phyloP scores from a whole-genome alignment of 306 rosid species.

The Glycine latifolia region DNA sequence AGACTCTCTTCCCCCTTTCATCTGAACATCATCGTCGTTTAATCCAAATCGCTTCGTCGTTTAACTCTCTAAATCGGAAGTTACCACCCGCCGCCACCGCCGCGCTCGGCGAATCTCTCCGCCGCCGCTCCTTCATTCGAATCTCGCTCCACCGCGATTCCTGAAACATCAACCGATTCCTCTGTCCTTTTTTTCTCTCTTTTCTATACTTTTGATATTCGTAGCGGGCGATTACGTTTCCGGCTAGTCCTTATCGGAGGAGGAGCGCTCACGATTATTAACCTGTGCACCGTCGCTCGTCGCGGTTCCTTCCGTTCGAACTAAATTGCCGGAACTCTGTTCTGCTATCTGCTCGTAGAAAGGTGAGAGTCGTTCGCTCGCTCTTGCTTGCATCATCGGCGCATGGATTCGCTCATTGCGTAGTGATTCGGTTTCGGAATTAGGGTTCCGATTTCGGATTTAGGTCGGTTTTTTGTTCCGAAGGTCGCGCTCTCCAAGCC shows the following conservation, averaged over 20 bases:
- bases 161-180: conserved; percentile 31
- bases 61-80: conserved; percentile 58
- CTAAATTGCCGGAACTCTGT: conserved; percentile 47
- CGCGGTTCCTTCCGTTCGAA: conserved; percentile 40
- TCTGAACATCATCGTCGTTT: conserved; percentile 57
- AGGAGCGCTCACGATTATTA: conserved; percentile 60
- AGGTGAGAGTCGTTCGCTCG: conserved; percentile 61
- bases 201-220: conserved; percentile 3
- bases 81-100: conserved; percentile 47
- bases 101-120: conserved; percentile 51
- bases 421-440: conserved; percentile 51
- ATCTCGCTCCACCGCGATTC: conserved; percentile 36
- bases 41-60: conserved; percentile 61
- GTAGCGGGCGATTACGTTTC: conserved; percentile 57
- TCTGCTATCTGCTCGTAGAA: conserved; percentile 40
- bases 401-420: conserved; percentile 56
- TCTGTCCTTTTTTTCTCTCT: conserved; percentile 7
- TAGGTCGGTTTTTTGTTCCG: conserved; percentile 47
- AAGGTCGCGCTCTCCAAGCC: conserved; percentile 54
- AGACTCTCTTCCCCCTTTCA: conserved; percentile 52
- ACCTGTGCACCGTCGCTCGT: conserved; percentile 50
- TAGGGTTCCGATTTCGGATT: conserved; percentile 63
- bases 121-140: conserved; percentile 12
- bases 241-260: conserved; percentile 57
- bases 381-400: conserved; percentile 50